A percentile compares a stretch with the other conserved stretches of the same genome.
Conservation (phyloP, 83 land plant genomes). For the Picea abies region DNA sequence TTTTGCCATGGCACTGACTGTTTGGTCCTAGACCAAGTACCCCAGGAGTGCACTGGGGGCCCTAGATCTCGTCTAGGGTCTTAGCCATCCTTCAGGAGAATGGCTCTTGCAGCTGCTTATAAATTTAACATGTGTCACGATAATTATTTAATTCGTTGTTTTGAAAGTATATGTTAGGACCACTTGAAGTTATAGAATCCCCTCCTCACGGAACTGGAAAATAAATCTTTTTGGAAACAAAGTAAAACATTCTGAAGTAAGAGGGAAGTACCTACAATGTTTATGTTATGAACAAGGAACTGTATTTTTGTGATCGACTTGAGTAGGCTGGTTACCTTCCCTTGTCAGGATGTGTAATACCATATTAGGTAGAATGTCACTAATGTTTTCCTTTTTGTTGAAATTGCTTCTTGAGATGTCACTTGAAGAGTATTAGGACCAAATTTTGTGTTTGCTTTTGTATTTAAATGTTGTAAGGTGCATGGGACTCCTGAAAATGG, state of each 20-base stretch:
- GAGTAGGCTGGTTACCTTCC: not conserved
- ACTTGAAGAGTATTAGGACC: not conserved
- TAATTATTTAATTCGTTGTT: not conserved
- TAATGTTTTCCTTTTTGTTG: not conserved
- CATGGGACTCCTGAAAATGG: not conserved
- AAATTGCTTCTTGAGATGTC: not conserved
- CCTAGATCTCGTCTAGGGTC: no score
- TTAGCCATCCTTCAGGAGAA: no score
- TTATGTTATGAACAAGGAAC: not conserved
- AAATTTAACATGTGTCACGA: not conserved
- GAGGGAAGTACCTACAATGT: not conserved
- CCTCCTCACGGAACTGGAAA: not conserved
- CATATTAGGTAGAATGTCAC: not conserved
- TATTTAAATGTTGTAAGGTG: constrained; percentile 1
- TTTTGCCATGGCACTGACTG: no score
- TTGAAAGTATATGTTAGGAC: not conserved
- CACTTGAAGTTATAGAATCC: not conserved
- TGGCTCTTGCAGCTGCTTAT: no score
- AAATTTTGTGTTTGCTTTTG: not conserved
- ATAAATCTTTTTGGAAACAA: not conserved
- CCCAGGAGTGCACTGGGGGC: no score
- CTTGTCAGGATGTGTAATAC: not conserved
- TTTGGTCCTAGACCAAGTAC: no score
- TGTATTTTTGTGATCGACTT: not conserved
- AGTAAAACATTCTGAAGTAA: not conserved